Evolutionary conservation across 768 basidiomycete species (phyloP), one percentile per base, ranked within the genome.

Genomic region (Tulasnella sp.): DNA sequence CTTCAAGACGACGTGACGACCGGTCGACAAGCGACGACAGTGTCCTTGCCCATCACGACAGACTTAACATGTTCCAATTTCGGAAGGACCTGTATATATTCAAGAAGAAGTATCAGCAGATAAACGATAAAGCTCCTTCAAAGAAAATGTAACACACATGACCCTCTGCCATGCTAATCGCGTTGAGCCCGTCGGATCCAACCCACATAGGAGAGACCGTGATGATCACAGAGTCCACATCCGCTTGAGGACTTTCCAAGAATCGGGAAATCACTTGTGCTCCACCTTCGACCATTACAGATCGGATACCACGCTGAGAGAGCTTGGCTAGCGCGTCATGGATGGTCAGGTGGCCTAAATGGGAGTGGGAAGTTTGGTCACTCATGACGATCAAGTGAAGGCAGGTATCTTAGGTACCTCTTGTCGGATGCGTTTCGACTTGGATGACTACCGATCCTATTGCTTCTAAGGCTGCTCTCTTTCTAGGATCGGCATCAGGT

Each of bases 241-340:
- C 61, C 27, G 46, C 46, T 19, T 42, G 42, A 17, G 64, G 62
- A 24, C 68, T 63, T 12, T 65, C 49, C 1, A 92, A 71, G 72
- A 91, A 88, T 0, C 87, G 82, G 4, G 76, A 74, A 59, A 99
- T 91, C 63, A 99, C 76, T 8, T 73, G 72, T 8, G 90, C 86
- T 15, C 96, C 96, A 53, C 96, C 96, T 73, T 99, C 96, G 4
- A 97, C 87, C 94, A 99, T 99, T 56, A 97, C 73, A 10, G 83
- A 84, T 10, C 71, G 70, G 62, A 94, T 74, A 2, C 80, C 81
- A n/a, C 76, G 71, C 10, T 71, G 69, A n/a, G 70, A 71, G 24
- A 96, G 73, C 5, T 72, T 71, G 11, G 63, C 65, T 3, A 92
- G 78, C 17, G 88, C 68, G 3, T 67, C 66, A 2, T 70, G 67